These are phyloP conservation scores for Teratosphaeria nubilosa DNA, from an alignment of 2,329 filamentous ascomycete species.

Conservation along the genomic window DNA sequence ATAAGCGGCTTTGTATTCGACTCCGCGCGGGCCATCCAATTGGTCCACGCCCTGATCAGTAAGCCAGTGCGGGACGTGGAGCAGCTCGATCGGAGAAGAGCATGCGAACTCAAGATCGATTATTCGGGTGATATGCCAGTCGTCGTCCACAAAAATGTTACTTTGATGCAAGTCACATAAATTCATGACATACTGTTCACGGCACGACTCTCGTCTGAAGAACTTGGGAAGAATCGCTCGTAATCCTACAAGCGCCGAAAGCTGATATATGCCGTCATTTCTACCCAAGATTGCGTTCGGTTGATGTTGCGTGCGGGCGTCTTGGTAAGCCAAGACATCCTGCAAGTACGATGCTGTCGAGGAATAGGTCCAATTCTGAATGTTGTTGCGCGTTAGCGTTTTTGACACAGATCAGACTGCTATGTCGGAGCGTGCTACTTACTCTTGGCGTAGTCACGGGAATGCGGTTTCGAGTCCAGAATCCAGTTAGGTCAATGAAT, in stretches of 20 bases:
- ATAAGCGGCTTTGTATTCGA: neutral
- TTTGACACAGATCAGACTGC: neutral
- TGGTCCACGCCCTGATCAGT: constrained; percentile 6
- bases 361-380: constrained; percentile 6
- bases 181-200: constrained; percentile 6
- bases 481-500: constrained; percentile 3
- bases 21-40: neutral
- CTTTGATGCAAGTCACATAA: constrained; percentile 32
- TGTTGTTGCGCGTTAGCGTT: neutral
- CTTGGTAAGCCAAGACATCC: constrained; percentile 7
- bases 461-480: constrained; percentile 5
- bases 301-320: constrained; percentile 7
- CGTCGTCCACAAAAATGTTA: constrained; percentile 28
- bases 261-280: constrained; percentile 7
- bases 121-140: constrained; percentile 27
- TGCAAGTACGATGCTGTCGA: constrained; percentile 5
- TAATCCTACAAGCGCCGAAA: constrained; percentile 3
- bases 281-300: constrained; percentile 9
- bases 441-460: constrained; percentile 6
- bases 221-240: neutral
- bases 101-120: constrained; percentile 28
- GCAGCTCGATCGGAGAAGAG: constrained; percentile 20
- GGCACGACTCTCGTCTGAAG: neutral
- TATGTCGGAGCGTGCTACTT: neutral
- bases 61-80: constrained; percentile 23